Base-by-base conservation (phyloP, 345 rosid genomes). In the Murraya koenigii region DNA sequence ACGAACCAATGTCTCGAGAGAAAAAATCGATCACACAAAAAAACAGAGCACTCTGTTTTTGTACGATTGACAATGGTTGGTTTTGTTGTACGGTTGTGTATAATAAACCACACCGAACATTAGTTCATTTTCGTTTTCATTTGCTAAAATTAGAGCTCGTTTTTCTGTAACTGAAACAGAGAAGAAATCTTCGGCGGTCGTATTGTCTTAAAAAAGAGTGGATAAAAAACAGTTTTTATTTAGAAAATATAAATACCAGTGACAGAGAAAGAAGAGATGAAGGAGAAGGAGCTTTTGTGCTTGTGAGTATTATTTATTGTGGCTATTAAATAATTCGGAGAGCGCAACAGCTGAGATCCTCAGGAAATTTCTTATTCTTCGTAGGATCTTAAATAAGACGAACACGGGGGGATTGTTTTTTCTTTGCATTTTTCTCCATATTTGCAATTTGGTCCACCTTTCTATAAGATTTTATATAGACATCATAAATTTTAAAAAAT, bases 1-100 rank as follows among this genome's bases (percentile, higher is more conserved):
- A 59, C 55, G 10, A 35, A 66, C 23, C 80, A 75, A 66, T 54
- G 77, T 72, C 71, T 66, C 71, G 66, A 33, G 66, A 19, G 39
- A 76, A 59, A 14, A 39, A 22, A 2, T n/a, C 30, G 56, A 47
- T 14, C 17, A 2, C 69, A 25, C 5, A 62, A 26, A 19, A 36
- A 3, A 20, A 36, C 32, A 22, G 14, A 28, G 17, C 28, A 13
- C 66, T 39, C 25, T 52, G 25, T 39, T 36, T 25, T 33, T 69
- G 28, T 39, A 66, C 3, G 49, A 63, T 72, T 65, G 7, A 22
- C 7, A 26, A 0, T 15, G 23, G 15, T 30, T 44, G 7, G 22
- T 44, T 44, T 44, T 69, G 66, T 72, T 72, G 14, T 72, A 8
- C 15, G 33, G 6, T 33, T 23, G 0, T 23, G 22, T 1, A 72